Base-by-base conservation (phyloP, 805 yeast species). In the Ogataea methylovora region DNA sequence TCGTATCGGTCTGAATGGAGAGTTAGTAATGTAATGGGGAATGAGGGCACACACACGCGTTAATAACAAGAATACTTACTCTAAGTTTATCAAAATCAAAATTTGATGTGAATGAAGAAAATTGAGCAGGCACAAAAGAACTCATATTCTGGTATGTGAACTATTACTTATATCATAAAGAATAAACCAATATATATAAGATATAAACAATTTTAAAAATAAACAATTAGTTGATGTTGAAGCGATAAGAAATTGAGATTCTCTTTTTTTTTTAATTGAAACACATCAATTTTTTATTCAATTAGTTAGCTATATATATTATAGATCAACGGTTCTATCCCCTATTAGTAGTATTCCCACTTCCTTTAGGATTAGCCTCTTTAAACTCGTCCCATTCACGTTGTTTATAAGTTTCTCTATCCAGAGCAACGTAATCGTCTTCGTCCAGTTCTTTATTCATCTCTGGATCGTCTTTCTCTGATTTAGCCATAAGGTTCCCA, bases 331-430 rank as follows among this genome's bases (percentile, higher is more conserved):
- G 46, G n/a, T n/a, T n/a, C n/a, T n/a, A n/a, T n/a, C n/a, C n/a
- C n/a, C n/a, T n/a, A n/a, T 80, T 75, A 54, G 71, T 75, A 30
- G 88, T 86, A 52, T 90, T 90, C 9, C 98, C 98, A 37, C 88
- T 78, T 7, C 98, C 98, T 48, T 74, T 77, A 0, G 87, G 82
- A 52, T 86, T 77, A 3, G 75, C 74, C 42, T 92, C 98, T 30
- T 78, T 77, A 67, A 90, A 92, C 40, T 84, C 94, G 58, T 92
- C 98, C 97, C 97, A 92, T 27, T 73, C 71, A 37, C 98, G 69
- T 36, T 80, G 76, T 50, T 83, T 77, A 46, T 80, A 72, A 4
- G 95, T 87, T 43, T 77, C 80, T 22, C 49, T 48, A 44, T 82
- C 85, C n/a, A 63, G 69, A 43, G 60, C 66, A 16, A 70, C 79